These are phyloP conservation scores for Huntiella moniliformis DNA, from an alignment of 2,329 filamentous ascomycete genomes.

Conservation along the genomic window DNA sequence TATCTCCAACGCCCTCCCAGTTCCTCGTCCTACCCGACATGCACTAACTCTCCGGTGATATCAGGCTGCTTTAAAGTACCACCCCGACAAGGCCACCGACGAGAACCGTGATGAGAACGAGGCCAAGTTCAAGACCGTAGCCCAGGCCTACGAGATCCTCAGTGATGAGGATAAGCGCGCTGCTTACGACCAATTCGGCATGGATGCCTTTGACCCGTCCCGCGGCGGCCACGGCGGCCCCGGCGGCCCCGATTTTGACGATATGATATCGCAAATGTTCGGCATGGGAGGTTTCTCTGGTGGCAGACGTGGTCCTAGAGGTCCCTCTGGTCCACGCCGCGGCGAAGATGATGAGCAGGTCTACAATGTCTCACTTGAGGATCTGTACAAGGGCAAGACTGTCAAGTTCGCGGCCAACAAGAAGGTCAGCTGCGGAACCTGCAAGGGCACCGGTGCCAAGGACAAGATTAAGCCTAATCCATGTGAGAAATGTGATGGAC, in stretches of 20 bases:
- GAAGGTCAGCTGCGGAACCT: constrained; percentile 71
- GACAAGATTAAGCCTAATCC: constrained; percentile 71
- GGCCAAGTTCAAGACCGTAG: constrained; percentile 78
- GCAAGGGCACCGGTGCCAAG: constrained; percentile 79
- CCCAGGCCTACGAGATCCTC: constrained; percentile 93
- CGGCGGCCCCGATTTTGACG: constrained; percentile 66
- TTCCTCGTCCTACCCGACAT: not conserved
- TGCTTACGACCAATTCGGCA: constrained; percentile 84
- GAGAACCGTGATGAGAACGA: constrained; percentile 71
- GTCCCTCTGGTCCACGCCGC: constrained; percentile 43
- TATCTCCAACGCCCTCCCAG: not conserved
- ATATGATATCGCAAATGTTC: constrained; percentile 88
- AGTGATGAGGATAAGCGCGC: constrained; percentile 85
- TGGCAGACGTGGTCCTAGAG: constrained; percentile 23
- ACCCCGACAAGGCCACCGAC: constrained; percentile 90
- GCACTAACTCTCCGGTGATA: constrained; percentile 9
- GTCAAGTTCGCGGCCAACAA: constrained; percentile 91
- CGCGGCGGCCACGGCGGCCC: constrained; percentile 20
- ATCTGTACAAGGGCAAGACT: constrained; percentile 96
- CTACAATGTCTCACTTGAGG: constrained; percentile 80
- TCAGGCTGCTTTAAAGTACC: constrained; percentile 68
- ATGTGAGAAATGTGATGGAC: constrained; percentile 70
- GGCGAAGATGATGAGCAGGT: constrained; percentile 75
- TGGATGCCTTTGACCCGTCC: constrained; percentile 79
- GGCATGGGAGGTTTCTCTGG: constrained; percentile 46